phyloP scores from a whole-genome alignment of 1,284 basidiomycete genomes.

The Chalciporus sp. region DNA sequence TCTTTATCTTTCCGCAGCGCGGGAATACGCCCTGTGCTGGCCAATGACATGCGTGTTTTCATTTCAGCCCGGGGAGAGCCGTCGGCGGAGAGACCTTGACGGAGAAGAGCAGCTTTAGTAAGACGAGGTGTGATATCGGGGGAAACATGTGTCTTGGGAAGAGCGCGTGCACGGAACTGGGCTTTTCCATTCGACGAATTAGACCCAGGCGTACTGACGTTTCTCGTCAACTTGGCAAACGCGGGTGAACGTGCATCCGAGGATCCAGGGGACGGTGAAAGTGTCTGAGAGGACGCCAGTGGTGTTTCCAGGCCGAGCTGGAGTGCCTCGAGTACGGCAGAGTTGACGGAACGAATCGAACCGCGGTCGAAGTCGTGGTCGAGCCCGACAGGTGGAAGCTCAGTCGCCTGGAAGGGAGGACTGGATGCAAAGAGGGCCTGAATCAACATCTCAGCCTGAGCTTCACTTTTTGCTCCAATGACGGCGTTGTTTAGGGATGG shows the following conservation, averaged over 20 bases:
- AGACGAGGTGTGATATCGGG: slow-evolving; percentile 79
- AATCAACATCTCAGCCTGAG: slow-evolving; percentile 75
- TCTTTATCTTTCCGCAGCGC: slow-evolving; percentile 27
- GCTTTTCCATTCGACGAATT: slow-evolving; percentile 44
- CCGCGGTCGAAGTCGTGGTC: slow-evolving; percentile 38
- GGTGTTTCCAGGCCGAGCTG: slow-evolving; percentile 42
- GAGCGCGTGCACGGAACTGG: slow-evolving; percentile 69
- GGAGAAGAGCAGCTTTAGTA: slow-evolving; percentile 75
- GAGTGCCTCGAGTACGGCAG: slow-evolving; percentile 49
- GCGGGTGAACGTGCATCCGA: slow-evolving; percentile 29
- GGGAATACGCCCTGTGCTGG: slow-evolving; percentile 35
- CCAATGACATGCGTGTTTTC: slow-evolving; percentile 35
- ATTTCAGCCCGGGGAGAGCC: slow-evolving; percentile 27
- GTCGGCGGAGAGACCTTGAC: slow-evolving; percentile 53
- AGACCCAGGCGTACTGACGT: slow-evolving; percentile 17
- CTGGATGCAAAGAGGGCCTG: slow-evolving; percentile 74
- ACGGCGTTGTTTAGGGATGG: slow-evolving; percentile 69
- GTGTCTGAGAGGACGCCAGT: slow-evolving; percentile 44
- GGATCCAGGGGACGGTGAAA: slow-evolving; percentile 44
- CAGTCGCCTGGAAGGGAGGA: slow-evolving; percentile 69
- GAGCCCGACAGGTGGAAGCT: slow-evolving; percentile 53
- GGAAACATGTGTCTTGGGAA: slow-evolving; percentile 59
- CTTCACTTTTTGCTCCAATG: slow-evolving; percentile 66
- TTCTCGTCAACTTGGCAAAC: slow-evolving; percentile 22
- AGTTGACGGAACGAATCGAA: slow-evolving; percentile 49